Evolutionary conservation across 768 basidiomycete genomes (phyloP).

Genomic region (Tylopilus plumbeoviolaceoides): DNA sequence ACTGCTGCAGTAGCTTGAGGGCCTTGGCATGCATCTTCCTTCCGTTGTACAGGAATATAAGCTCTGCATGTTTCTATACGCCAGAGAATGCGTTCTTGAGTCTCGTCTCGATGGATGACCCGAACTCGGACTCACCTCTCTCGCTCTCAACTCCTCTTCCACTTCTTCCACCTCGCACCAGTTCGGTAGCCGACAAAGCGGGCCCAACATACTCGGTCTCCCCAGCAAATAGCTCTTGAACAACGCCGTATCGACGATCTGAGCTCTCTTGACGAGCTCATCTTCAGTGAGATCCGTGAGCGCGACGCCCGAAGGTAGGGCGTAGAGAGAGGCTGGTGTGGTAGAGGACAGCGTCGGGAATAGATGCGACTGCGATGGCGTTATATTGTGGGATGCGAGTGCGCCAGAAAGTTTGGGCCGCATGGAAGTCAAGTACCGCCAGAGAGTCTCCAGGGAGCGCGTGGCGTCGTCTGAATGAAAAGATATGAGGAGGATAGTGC

Average conservation of each 20-base stretch:
- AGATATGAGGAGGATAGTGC: no score
- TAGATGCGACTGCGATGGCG: conserved; percentile 63
- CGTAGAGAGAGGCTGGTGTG: conserved; percentile 70
- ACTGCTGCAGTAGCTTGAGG: conserved; percentile 81
- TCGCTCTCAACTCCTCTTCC: conserved; percentile 76
- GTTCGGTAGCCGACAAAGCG: conserved; percentile 86
- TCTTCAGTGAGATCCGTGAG: conserved; percentile 72
- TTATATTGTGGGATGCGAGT: conserved; percentile 64
- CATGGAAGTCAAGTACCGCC: conserved; percentile 84
- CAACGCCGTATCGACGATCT: conserved; percentile 92
- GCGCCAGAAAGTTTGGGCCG: conserved; percentile 83
- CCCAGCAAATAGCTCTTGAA: conserved; percentile 90
- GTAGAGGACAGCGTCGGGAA: conserved; percentile 68
- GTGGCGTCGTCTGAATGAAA: conserved; percentile 50
- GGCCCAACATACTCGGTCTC: conserved; percentile 75
- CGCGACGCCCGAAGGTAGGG: conserved; percentile 66
- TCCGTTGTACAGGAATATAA: conserved; percentile 88
- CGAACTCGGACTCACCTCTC: conserved; percentile 51
- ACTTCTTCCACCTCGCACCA: conserved; percentile 98
- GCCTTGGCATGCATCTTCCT: conserved; percentile 96
- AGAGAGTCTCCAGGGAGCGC: conserved; percentile 81
- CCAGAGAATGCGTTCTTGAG: background rate
- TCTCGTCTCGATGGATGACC: background rate
- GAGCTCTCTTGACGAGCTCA: conserved; percentile 83
- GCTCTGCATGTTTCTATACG: conserved; percentile 81